These are phyloP conservation scores for Xylariaceae sp. DNA, from an alignment of 2,329 filamentous ascomycete genomes.

Conservation along the genomic window DNA sequence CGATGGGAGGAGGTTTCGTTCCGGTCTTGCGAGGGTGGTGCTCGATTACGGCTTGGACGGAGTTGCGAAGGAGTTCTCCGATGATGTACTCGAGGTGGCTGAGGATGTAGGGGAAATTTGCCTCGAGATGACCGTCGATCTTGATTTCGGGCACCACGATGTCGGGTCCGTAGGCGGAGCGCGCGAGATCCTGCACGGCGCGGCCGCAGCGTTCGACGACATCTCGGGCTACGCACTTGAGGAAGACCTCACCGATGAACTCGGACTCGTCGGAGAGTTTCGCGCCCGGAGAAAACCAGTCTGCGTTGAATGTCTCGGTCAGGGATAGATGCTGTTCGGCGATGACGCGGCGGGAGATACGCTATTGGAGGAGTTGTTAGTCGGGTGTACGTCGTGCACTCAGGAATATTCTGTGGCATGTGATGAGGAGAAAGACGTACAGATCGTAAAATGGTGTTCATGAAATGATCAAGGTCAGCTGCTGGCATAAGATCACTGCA, in stretches of 20 bases:
- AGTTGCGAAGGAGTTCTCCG: conserved; percentile 90
- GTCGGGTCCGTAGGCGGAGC: conserved; percentile 66
- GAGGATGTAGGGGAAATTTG: conserved; percentile 93
- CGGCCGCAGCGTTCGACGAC: conserved; percentile 79
- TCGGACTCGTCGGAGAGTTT: conserved; percentile 63
- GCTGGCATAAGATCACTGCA: conserved; percentile 77
- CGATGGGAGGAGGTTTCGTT: conserved; percentile 67
- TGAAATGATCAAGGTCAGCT: conserved; percentile 82
- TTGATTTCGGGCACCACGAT: conserved; percentile 73
- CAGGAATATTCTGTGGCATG: not conserved
- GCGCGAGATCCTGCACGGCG: conserved; percentile 68
- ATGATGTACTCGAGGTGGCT: conserved; percentile 97
- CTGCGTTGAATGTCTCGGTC: conserved; percentile 87
- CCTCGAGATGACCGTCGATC: conserved; percentile 77
- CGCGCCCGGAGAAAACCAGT: conserved; percentile 80
- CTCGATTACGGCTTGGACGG: conserved; percentile 87
- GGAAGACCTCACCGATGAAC: conserved; percentile 91
- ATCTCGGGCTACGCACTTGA: conserved; percentile 85
- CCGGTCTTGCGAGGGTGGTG: conserved; percentile 41
- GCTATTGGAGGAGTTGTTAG: conserved; percentile 42
- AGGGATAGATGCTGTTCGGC: conserved; percentile 95
- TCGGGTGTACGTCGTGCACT: not conserved
- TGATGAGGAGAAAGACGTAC: conserved; percentile 44
- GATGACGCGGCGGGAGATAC: conserved; percentile 93
- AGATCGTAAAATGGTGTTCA: conserved; percentile 88